Evolutionary conservation across 129 eudicot species (phyloP).

Genomic region (Kitagawia praeruptora): DNA sequence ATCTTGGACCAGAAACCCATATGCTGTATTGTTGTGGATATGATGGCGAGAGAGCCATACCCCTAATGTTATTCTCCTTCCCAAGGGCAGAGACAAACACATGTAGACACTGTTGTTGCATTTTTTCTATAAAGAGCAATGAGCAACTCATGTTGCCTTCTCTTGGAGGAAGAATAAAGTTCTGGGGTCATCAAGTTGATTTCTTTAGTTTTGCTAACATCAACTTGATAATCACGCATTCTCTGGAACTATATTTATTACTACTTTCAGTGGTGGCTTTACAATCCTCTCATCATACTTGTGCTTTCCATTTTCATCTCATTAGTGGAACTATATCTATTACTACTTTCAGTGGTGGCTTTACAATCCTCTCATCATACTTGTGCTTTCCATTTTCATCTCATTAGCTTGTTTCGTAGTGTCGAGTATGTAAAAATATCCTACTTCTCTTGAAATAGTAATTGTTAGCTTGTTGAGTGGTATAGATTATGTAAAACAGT

Average conservation of each 20-base stretch:
- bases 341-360: background rate
- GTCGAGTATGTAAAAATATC: too few relatives aligned
- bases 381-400: background rate
- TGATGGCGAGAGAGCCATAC: background rate
- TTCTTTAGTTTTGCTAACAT: background rate
- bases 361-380: background rate
- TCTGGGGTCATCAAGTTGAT: background rate
- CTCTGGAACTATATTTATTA: background rate
- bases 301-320: too few relatives aligned
- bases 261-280: too few relatives aligned
- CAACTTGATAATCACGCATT: background rate
- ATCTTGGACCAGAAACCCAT: background rate
- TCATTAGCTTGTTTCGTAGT: background rate
- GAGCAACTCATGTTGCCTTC: background rate
- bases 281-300: too few relatives aligned
- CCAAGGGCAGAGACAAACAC: background rate
- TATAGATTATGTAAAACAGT: background rate
- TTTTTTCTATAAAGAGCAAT: background rate
- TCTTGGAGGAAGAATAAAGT: background rate
- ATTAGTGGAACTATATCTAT: background rate
- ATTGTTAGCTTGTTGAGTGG: background rate
- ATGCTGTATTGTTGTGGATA: background rate
- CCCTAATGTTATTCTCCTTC: background rate
- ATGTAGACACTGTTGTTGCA: background rate
- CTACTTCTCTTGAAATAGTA: background rate